Evolutionary conservation across 1,284 basidiomycete species (phyloP), one percentile per base, ranked within the genome.

Genomic region (Trametes sp.): DNA sequence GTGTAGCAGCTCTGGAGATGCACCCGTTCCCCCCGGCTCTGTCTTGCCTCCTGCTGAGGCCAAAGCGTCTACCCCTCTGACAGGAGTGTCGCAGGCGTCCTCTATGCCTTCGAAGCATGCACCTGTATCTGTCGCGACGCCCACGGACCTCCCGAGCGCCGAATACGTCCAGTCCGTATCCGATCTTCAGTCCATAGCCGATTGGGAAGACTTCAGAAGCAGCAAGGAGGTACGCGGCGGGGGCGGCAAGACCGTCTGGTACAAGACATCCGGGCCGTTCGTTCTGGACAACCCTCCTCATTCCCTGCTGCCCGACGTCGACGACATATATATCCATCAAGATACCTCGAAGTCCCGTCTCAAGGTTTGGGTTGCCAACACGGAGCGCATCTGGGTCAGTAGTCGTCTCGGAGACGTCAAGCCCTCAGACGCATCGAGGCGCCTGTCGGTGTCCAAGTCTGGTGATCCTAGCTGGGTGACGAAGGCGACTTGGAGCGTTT

Each of bases 381-480:
- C 6, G 7, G 21, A 9, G n/a, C n/a, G n/a, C n/a, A n/a, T 45
- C 13, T 54, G 57, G 57, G 57, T 59, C 16, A 16, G 31, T 1
- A 29, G 38, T 2, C 29, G 50, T 4, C 31, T 44, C 8, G 58
- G 58, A 5, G 58, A 60, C 31, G 24, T 10, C n/a, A 51, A 54
- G n/a, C 58, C 58, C 7, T 54, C 58, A 1, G 51, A 60, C 41
- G 16, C 31, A 2, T n/a, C n/a, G n/a, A 23, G 44, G 11, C n/a
- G 58, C 4, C 51, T 60, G 7, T 23, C n/a, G 31, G 16, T 60
- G 13, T 23, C 36, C 16, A 24, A 38, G 16, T 54, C 53, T 26
- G 58, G 58, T 21, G 51, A 49, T 11, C 58, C 58, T 2, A 49
- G 51, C 10, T 60, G 58, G 58, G 33, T 60, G 16, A 60, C 58